Evolutionary conservation across 306 rosid genomes (phyloP).

Genomic region (Senna siamea): DNA sequence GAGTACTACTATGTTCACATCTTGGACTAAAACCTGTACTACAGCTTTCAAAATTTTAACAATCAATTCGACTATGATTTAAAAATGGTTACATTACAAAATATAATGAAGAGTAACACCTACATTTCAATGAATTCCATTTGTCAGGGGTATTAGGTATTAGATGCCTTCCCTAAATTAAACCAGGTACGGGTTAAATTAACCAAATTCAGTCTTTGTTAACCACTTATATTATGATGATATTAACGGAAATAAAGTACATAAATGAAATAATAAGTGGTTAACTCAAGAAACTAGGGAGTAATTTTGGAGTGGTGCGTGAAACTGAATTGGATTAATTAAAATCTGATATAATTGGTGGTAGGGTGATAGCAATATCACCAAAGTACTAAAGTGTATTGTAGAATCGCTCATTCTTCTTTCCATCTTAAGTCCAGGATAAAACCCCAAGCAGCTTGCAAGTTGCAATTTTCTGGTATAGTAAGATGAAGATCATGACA

Average conservation of each 20-base stretch:
- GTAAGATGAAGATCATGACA: constrained; percentile 28
- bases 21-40: neutral
- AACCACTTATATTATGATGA: neutral
- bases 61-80: neutral
- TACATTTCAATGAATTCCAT: neutral
- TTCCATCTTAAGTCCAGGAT: constrained; percentile 24
- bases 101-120: neutral
- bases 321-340: neutral
- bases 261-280: neutral
- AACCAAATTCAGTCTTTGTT: neutral
- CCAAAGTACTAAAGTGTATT: neutral
- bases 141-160: neutral
- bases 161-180: neutral
- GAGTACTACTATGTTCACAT: no score
- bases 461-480: constrained; percentile 24
- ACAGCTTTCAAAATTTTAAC: neutral
- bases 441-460: constrained; percentile 30
- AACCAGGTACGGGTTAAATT: neutral
- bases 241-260: neutral
- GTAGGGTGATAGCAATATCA: neutral
- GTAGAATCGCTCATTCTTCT: constrained; percentile 14
- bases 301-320: neutral
- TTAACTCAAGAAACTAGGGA: neutral
- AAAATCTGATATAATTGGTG: neutral
- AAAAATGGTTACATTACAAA: neutral